Evolutionary conservation across 2,329 filamentous ascomycete genomes (phyloP).

Genomic region (Fusarium lyarnte): DNA sequence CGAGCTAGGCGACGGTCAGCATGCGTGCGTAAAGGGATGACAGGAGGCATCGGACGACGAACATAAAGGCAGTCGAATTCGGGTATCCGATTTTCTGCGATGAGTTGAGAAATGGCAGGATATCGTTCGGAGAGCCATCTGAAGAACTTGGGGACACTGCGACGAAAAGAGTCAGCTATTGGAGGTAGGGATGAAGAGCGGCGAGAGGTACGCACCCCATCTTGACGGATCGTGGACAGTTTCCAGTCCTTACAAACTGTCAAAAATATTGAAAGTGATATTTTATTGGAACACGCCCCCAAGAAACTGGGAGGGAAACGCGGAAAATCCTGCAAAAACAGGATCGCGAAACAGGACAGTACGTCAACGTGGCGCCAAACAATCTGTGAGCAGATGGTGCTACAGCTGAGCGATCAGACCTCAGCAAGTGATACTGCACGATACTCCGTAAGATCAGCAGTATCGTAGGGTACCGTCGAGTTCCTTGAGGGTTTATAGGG

Average conservation of each 20-base stretch:
- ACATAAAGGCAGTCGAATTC: constrained; percentile 98
- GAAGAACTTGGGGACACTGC: constrained; percentile 87
- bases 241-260: constrained; percentile 35
- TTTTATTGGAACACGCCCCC: constrained; percentile 16
- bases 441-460: constrained; percentile 10
- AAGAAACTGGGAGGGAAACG: constrained; percentile 32
- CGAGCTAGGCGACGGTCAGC: constrained; percentile 63
- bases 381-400: constrained; percentile 3
- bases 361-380: constrained; percentile 22
- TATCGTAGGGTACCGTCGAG: constrained; percentile 1
- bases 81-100: constrained; percentile 97
- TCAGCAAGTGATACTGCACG: constrained; percentile 2
- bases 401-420: constrained; percentile 6
- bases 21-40: constrained; percentile 8
- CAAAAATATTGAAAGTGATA: constrained; percentile 6
- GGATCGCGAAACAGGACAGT: constrained; percentile 21
- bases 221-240: constrained; percentile 28
- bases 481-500: not conserved
- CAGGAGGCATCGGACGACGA: constrained; percentile 44
- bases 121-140: constrained; percentile 99
- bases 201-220: constrained; percentile 44
- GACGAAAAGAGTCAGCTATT: constrained; percentile 27
- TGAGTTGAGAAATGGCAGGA: constrained; percentile 96
- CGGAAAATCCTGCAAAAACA: constrained; percentile 34
- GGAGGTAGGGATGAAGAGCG: not conserved